Percentiles rank a stretch among this genome's conserved stretches.
phyloP scores from a whole-genome alignment of 2,329 filamentous ascomycete species.

The Cercospora zeina region DNA sequence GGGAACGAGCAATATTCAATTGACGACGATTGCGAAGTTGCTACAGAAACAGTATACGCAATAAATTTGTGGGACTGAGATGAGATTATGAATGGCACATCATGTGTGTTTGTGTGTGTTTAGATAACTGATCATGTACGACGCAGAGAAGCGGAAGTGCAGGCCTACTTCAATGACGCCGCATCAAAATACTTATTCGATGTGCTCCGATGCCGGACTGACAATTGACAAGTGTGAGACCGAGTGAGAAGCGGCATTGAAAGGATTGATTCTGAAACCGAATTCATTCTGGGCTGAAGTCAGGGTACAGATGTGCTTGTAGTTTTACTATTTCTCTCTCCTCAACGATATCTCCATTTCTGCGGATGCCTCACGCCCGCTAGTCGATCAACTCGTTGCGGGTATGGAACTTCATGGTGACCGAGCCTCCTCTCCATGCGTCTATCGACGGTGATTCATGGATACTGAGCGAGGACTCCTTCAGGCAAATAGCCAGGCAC shows the following conservation, averaged over 20 bases:
- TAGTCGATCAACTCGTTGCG: no score
- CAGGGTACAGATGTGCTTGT: background rate
- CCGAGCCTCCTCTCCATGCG: no score
- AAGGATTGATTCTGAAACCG: background rate
- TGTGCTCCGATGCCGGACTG: background rate
- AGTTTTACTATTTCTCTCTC: background rate
- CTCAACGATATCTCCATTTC: background rate
- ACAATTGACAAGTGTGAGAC: background rate
- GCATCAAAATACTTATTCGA: no score
- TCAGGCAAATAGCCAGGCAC: no score
- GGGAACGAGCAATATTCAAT: slow-evolving; percentile 76
- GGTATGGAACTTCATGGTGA: no score
- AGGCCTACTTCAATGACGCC: background rate
- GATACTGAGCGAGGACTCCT: no score
- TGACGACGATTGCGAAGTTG: slow-evolving; percentile 69
- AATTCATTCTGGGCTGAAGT: background rate
- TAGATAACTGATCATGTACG: background rate
- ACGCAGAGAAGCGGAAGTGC: background rate
- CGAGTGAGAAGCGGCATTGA: background rate
- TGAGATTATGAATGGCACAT: background rate
- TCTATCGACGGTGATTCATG: no score
- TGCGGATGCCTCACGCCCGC: no score
- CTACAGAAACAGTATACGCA: slow-evolving; percentile 67
- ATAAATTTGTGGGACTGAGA: slow-evolving; percentile 1
- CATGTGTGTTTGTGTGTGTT: background rate